Percentiles rank a stretch among this genome's conserved stretches.
Evolutionary conservation across 257 asterid species (phyloP).

Genomic region (Haberlea rhodopensis): DNA sequence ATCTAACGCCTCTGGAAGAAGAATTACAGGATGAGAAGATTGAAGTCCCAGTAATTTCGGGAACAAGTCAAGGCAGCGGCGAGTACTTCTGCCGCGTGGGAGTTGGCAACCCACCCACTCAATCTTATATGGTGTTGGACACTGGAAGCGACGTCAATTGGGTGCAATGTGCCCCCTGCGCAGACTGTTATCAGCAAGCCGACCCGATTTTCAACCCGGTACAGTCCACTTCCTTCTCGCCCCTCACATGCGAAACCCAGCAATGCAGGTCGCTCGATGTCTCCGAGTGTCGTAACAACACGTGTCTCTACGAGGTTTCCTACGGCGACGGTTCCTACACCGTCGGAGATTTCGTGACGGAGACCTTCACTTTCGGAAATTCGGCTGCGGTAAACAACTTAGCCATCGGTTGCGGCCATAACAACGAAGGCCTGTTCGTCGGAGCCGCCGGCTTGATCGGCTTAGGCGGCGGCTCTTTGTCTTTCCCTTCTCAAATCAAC

Average conservation of each 20-base stretch:
- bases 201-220: conserved; percentile 92
- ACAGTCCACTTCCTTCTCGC: conserved; percentile 56
- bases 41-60: conserved; percentile 69
- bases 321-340: conserved; percentile 98
- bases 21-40: conserved; percentile 53
- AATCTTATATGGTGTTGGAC: conserved; percentile 80
- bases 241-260: conserved; percentile 61
- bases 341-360: conserved; percentile 85
- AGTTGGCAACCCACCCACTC: conserved; percentile 69
- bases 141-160: conserved; percentile 94
- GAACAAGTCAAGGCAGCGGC: conserved; percentile 96
- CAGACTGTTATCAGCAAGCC: conserved; percentile 91
- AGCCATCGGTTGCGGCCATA: conserved; percentile 95
- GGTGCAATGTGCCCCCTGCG: conserved; percentile 95
- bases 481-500: conserved; percentile 77
- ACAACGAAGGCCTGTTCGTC: conserved; percentile 79
- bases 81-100: conserved; percentile 91
- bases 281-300: conserved; percentile 62
- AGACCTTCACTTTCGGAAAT: conserved; percentile 60
- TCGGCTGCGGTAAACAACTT: conserved; percentile 56
- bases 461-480: conserved; percentile 81
- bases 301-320: conserved; percentile 81
- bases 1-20: conserved; percentile 64
- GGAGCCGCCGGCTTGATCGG: conserved; percentile 93
- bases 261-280: conserved; percentile 87